These are phyloP conservation scores for Tolypocladium endophyticum DNA, from an alignment of 2,329 filamentous ascomycete species.

Conservation along the genomic window DNA sequence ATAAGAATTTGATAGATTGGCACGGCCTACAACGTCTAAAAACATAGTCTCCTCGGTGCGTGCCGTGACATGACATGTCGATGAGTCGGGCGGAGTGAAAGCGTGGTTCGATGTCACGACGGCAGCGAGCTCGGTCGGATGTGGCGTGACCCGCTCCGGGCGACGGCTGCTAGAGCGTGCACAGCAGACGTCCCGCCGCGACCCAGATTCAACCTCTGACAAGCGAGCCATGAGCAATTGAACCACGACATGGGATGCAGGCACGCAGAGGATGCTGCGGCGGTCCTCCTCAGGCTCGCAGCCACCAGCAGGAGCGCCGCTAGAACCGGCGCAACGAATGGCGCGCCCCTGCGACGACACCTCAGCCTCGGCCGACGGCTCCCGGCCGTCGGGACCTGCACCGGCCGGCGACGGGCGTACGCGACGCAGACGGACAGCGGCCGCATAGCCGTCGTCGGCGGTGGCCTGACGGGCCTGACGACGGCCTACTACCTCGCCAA, in stretches of 20 bases:
- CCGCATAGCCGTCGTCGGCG: slow-evolving; percentile 61
- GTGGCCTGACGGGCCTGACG: slow-evolving; percentile 72
- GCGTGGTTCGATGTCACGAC: neutral
- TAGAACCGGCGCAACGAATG: neutral
- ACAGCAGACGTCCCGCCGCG: neutral
- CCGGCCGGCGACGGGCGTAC: slow-evolving; percentile 1
- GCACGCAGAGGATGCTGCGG: slow-evolving; percentile 12
- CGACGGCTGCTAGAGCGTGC: neutral
- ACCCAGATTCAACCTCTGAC: neutral
- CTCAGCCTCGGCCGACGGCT: neutral
- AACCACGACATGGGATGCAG: slow-evolving; percentile 16
- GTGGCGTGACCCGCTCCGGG: neutral
- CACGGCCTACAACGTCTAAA: neutral
- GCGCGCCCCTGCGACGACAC: slow-evolving; percentile 3
- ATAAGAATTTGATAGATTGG: neutral
- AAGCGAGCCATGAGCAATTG: slow-evolving; percentile 17
- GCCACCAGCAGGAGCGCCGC: slow-evolving; percentile 3
- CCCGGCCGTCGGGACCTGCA: neutral
- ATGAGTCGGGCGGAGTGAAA: neutral
- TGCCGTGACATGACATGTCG: neutral
- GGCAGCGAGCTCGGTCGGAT: neutral
- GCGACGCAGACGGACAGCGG: slow-evolving; percentile 14
- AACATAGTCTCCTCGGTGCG: no score
- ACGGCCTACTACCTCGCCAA: slow-evolving; percentile 67
- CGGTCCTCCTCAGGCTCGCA: slow-evolving; percentile 14